A percentile compares a stretch with the other conserved stretches of the same genome.
phyloP scores from a whole-genome alignment of 2,329 filamentous ascomycete genomes.

The Myriosclerotinia curreyana region DNA sequence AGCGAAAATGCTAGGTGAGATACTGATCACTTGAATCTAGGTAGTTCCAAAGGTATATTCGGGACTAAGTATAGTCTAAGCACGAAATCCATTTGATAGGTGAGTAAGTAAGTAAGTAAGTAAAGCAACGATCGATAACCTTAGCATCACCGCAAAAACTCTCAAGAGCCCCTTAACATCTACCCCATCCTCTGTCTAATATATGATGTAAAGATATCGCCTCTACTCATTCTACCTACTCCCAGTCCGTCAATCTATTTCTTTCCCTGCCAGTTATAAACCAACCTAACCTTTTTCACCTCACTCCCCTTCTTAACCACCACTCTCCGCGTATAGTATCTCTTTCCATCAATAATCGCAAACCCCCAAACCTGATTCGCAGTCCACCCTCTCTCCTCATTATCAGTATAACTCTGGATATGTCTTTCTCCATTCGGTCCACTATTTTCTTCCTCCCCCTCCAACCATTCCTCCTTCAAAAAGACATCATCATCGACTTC shows the following conservation, averaged over 20 bases:
- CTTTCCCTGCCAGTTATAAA: conserved; percentile 44
- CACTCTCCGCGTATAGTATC: conserved; percentile 43
- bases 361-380: conserved; percentile 54
- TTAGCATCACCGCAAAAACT: neutral
- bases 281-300: conserved; percentile 42
- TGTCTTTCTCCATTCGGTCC: conserved; percentile 45
- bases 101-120: neutral
- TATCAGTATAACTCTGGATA: conserved; percentile 51
- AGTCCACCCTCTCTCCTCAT: conserved; percentile 50
- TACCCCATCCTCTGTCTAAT: neutral
- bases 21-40: neutral
- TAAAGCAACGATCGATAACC: neutral
- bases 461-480: conserved; percentile 50
- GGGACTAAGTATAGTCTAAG: neutral
- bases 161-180: neutral
- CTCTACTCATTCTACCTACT: neutral
- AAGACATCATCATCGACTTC: conserved; percentile 41
- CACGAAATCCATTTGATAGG: neutral
- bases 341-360: conserved; percentile 42
- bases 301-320: conserved; percentile 42
- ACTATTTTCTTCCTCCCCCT: conserved; percentile 43
- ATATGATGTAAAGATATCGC: neutral
- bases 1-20: too few relatives aligned
- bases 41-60: neutral
- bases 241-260: conserved; percentile 21